phyloP scores from a whole-genome alignment of 805 yeast species.

The Candida pseudofarinosa region DNA sequence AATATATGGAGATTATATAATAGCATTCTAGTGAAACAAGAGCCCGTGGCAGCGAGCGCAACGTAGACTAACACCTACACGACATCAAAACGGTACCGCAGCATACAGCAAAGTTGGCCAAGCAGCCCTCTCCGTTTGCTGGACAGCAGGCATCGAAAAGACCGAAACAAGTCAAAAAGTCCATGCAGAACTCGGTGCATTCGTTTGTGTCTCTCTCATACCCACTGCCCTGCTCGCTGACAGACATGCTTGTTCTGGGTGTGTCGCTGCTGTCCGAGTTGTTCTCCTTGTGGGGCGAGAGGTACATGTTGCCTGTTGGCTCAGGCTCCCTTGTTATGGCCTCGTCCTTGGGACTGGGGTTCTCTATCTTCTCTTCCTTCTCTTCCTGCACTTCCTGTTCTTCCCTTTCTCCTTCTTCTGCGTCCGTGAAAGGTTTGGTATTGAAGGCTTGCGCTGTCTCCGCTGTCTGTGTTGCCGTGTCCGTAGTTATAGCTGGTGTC shows the following conservation, averaged over 20 bases:
- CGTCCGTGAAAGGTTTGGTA: too few species aligned
- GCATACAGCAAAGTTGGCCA: slow-evolving; percentile 32
- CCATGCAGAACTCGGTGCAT: slow-evolving; percentile 40
- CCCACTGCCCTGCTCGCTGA: slow-evolving; percentile 30
- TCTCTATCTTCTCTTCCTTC: too few species aligned
- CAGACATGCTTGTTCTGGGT: slow-evolving; percentile 15
- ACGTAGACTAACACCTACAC: slow-evolving; percentile 24
- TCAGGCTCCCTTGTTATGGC: slow-evolving; percentile 1
- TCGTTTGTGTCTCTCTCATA: slow-evolving; percentile 35
- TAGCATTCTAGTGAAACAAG: too few species aligned
- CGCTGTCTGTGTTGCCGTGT: neutral
- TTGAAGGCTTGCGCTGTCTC: neutral
- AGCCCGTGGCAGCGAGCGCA: too few species aligned
- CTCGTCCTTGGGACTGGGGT: neutral
- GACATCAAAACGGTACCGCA: slow-evolving; percentile 33
- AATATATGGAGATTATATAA: too few species aligned
- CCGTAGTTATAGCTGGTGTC: neutral
- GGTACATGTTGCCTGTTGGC: slow-evolving; percentile 10
- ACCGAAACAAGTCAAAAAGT: slow-evolving; percentile 36
- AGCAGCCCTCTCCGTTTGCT: slow-evolving; percentile 37
- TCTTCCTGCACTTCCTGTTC: neutral
- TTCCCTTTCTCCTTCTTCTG: neutral
- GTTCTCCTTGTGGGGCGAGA: slow-evolving; percentile 2
- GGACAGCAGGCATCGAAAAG: slow-evolving; percentile 39
- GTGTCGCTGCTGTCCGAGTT: slow-evolving; percentile 3